Base-by-base conservation (phyloP, 2,329 filamentous ascomycete species). In the Aspergillus sclerotialis region DNA sequence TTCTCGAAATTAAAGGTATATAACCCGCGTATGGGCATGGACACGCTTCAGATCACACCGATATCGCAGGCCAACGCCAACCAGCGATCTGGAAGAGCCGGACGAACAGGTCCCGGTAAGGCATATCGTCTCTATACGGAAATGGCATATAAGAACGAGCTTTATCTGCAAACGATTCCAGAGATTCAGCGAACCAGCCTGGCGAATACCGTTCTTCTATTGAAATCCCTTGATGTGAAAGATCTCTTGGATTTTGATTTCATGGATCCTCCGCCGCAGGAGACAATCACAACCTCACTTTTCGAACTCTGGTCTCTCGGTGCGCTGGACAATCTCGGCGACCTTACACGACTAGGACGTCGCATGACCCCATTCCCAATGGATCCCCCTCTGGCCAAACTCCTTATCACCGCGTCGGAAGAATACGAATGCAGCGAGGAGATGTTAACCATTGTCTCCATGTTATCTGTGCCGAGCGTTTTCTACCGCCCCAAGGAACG, bases 1-100 rank as follows among this genome's bases (percentile, higher is more conserved):
- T 98, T 90, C 61, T 94, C 88, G 2, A 98, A 98, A 60, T 76
- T 96, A 56, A 98, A 98, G 59, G 92, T 98, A 4, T 98, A 96
- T 65, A 98, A 98, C 52, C 89, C 92, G 5, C 84, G 89, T 34
- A 96, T 98, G 87, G 92, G 92, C 37, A 98, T 98, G 92, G 92
- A 98, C 54, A 95, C 90, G 0, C 75, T 98, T 10, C 92, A 96
- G 54, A 94, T 98, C 47, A 98, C 92, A 0, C 92, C 92, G 1
- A 93, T 98, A 34, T 95, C 89, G 2, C 92, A 98, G 59, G 92
- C 92, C 48, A 98, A 98, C 59, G 83, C 88, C 4, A 88, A 84
- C 4, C 92, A 98, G 56, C 80, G 92, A 52, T 90, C 92, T 26
- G 92, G 92, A 38, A 84, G 92, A 57, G 92, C 92, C 28, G 92